Percentiles rank a stretch among this genome's conserved stretches.
These are phyloP conservation scores for Cicer chorassanicum DNA, from an alignment of 306 rosid genomes.

Conservation along the genomic window DNA sequence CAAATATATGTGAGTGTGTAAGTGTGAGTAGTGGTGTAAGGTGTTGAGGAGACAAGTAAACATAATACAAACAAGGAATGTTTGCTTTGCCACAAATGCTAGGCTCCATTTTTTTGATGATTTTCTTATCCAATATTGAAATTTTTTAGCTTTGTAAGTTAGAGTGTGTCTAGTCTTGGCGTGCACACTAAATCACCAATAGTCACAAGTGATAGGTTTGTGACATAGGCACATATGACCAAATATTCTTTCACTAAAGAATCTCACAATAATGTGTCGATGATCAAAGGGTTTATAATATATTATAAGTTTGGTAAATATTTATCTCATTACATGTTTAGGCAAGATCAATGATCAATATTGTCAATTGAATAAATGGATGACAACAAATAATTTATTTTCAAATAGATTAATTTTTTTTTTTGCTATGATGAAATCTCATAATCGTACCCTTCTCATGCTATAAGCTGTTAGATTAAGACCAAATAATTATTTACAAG, in stretches of 20 bases:
- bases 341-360: neutral
- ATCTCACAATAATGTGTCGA: neutral
- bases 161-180: conserved; percentile 46
- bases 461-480: neutral
- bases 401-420: neutral
- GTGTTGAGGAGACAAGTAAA: conserved; percentile 73
- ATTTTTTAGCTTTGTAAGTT: conserved; percentile 41
- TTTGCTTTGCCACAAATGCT: conserved; percentile 44
- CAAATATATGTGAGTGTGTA: conserved; percentile 39
- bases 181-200: conserved; percentile 49
- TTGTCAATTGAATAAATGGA: neutral
- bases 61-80: conserved; percentile 52
- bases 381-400: neutral
- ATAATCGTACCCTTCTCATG: too few species aligned
- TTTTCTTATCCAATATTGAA: conserved; percentile 54
- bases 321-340: neutral
- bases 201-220: conserved; percentile 36
- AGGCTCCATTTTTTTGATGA: conserved; percentile 47
- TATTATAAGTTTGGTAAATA: neutral
- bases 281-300: neutral
- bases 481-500: neutral
- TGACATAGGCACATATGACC: conserved; percentile 33
- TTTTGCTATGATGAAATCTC: neutral
- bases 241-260: neutral
- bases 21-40: conserved; percentile 50